Base-by-base conservation (phyloP, 2,329 filamentous ascomycete genomes). In the Parastagonospora avenae region DNA sequence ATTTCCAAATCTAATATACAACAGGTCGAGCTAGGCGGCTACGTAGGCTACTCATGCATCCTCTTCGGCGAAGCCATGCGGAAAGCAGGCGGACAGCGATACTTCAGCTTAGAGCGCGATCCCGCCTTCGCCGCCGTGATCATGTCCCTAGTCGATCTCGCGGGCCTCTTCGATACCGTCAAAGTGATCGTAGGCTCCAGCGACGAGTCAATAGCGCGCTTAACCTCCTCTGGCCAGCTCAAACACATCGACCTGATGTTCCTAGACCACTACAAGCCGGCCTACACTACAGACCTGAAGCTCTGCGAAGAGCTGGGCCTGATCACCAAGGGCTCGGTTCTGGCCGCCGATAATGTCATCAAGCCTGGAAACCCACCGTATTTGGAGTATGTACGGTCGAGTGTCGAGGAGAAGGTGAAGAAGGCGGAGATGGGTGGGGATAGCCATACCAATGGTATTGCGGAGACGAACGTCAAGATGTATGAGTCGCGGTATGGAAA, bases 11-110 rank as follows among this genome's bases (percentile, higher is more conserved):
- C 53, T 60, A 46, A 63, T 48, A 35, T 30, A 29, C 11, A 14
- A 32, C 50, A 79, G 77, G 80, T 93, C 40, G 90, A 95, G 68
- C 80, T 94, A 0, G 90, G 91, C 40, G 88, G 89, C 42, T 94
- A 93, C 71, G 81, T 92, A 15, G 90, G 90, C 36, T 94, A 94
- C 77, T 93, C 90, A 0, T 86, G 87, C 52, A 85, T 94, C 52
- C 79, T 91, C 1, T 93, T 92, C 65, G 88, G 84, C 38, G 80
- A 85, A 31, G 86, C 87, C 0, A 76, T 90, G 12, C 82, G 82
- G 50, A 79, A 81, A 42, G 81, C 81, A 2, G 88, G 87, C 9
- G 88, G 88, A 2, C 79, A 81, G 58, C 76, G 78, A 19, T 92
- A 91, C 74, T 86, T 82, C 69, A 89, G 85, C 61, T 76, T 94